These are phyloP conservation scores for Globisporangium canariense DNA, from an alignment of 352 stramenopile genomes.

Conservation along the genomic window DNA sequence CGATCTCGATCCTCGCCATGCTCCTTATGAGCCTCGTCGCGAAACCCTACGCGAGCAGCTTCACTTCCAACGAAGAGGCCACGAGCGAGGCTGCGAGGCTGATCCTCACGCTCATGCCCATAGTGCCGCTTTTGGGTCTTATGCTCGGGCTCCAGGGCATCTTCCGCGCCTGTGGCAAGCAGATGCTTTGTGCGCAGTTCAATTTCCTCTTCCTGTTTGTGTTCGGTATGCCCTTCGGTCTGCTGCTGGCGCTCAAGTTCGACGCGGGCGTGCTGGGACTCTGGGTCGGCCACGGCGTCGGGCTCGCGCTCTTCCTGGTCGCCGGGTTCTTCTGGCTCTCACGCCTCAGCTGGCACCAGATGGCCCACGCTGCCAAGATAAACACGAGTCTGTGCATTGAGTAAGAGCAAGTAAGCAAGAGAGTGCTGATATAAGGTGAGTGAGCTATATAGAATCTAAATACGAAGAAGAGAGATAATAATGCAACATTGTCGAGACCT, in stretches of 20 bases:
- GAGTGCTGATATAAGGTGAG: neutral
- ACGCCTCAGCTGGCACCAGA: conserved; percentile 8
- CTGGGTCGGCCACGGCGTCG: conserved; percentile 22
- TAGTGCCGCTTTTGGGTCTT: conserved; percentile 17
- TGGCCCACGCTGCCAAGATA: conserved; percentile 16
- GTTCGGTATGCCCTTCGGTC: conserved; percentile 23
- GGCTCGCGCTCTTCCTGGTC: conserved; percentile 14
- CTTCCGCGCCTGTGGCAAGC: conserved; percentile 20
- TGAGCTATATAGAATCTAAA: neutral
- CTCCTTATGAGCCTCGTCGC: conserved; percentile 21
- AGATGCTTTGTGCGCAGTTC: conserved; percentile 19
- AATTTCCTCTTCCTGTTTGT: conserved; percentile 22
- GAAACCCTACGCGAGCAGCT: conserved; percentile 14
- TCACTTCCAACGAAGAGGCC: conserved; percentile 15
- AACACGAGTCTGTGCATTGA: conserved; percentile 15
- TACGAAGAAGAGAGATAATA: neutral
- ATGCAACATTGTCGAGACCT: neutral
- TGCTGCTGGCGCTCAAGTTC: conserved; percentile 18
- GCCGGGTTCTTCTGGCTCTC: conserved; percentile 21
- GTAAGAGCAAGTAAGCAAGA: neutral
- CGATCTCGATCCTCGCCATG: conserved; percentile 16
- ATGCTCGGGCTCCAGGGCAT: conserved; percentile 16
- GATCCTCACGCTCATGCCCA: conserved; percentile 2
- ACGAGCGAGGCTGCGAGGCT: neutral
- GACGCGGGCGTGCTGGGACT: conserved; percentile 20